phyloP scores from a whole-genome alignment of 805 yeast genomes.

The Myxozyma kluyveri region DNA sequence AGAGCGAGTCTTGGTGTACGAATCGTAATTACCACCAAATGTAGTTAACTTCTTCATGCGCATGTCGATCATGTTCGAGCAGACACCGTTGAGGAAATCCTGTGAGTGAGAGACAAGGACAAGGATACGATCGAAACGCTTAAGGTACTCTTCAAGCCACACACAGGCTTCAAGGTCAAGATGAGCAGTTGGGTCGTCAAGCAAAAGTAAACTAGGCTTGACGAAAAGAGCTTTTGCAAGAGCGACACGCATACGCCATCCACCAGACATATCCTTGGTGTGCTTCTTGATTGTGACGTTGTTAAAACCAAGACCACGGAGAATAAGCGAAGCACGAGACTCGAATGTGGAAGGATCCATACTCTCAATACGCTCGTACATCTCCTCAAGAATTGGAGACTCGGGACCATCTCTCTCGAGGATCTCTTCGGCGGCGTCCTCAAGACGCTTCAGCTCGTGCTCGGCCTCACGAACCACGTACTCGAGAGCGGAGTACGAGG shows the following conservation, averaged over 20 bases:
- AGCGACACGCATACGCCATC: constrained; percentile 99
- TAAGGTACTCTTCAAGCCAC: constrained; percentile 97
- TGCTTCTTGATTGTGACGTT: constrained; percentile 79
- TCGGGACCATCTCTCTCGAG: constrained; percentile 94
- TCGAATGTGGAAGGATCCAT: constrained; percentile 97
- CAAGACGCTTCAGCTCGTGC: constrained; percentile 82
- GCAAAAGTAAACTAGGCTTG: constrained; percentile 87
- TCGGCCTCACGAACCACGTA: constrained; percentile 98
- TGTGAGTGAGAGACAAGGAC: constrained; percentile 96
- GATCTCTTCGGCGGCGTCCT: constrained; percentile 83
- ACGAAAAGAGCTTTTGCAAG: constrained; percentile 96
- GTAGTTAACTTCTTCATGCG: constrained; percentile 65
- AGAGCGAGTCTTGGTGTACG: constrained; percentile 88
- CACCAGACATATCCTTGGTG: constrained; percentile 99
- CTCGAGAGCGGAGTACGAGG: constrained; percentile 87
- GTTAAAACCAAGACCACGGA: constrained; percentile 97
- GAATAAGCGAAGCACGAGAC: constrained; percentile 90
- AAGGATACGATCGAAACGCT: constrained; percentile 88
- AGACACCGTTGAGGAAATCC: constrained; percentile 98
- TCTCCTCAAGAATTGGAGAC: constrained; percentile 73
- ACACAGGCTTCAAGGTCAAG: constrained; percentile 99
- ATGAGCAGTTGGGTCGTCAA: constrained; percentile 99
- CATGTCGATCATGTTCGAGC: constrained; percentile 98
- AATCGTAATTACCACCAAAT: constrained; percentile 98
- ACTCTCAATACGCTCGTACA: constrained; percentile 92